phyloP scores from a whole-genome alignment of 1,284 basidiomycete species.

The Irpex sp. region DNA sequence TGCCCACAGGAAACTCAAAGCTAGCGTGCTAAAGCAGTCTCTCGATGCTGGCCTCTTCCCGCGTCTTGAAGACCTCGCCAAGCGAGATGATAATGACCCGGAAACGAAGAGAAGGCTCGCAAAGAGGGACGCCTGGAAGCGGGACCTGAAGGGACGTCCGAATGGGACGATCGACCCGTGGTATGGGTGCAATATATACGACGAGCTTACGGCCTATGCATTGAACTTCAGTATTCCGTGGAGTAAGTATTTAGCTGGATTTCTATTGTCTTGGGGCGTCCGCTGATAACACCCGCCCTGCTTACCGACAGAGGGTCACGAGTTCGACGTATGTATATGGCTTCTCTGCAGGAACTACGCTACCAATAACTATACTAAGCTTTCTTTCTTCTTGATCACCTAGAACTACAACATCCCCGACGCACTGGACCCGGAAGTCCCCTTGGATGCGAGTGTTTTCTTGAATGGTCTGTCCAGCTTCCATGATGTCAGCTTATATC shows the following conservation, averaged over 20 bases:
- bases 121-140: slow-evolving; percentile 8
- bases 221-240: slow-evolving; percentile 28
- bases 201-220: slow-evolving; percentile 29
- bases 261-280: not conserved
- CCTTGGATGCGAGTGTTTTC: not conserved
- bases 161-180: slow-evolving; percentile 26
- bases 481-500: not conserved
- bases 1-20: not conserved
- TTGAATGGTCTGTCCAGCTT: not conserved
- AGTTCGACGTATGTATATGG: slow-evolving; percentile 47
- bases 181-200: slow-evolving; percentile 26
- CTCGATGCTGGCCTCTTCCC: not conserved
- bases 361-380: not conserved
- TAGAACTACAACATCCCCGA: not conserved
- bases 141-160: slow-evolving; percentile 17
- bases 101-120: not conserved
- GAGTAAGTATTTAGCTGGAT: slow-evolving; percentile 8
- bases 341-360: slow-evolving; percentile 35
- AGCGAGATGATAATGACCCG: not conserved
- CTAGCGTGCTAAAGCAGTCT: not conserved
- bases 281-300: not conserved
- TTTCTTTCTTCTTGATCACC: not conserved
- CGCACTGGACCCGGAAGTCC: not conserved
- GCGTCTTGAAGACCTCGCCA: not conserved
- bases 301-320: too few relatives aligned